Evolutionary conservation across 805 yeast species (phyloP).

Genomic region (Metschnikowia kunwiensis): DNA sequence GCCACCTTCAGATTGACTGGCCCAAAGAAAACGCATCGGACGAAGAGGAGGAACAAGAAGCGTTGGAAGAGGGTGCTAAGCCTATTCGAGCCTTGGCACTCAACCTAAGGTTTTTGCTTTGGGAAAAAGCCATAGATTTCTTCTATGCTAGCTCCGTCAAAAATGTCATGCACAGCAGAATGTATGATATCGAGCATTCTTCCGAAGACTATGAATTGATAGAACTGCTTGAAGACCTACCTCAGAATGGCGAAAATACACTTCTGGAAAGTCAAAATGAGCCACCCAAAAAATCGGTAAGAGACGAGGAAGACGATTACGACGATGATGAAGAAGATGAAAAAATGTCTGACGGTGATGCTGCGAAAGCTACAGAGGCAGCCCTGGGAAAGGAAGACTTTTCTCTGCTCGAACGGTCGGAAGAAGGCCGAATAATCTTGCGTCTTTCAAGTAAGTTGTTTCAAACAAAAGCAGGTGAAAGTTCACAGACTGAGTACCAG

Average conservation of each 20-base stretch:
- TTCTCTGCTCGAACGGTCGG: constrained; percentile 28
- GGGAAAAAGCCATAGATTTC: constrained; percentile 66
- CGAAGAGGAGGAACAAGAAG: constrained; percentile 22
- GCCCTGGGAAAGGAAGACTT: too few relatives aligned
- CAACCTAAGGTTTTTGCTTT: constrained; percentile 62
- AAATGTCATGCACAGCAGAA: constrained; percentile 8
- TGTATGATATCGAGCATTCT: constrained; percentile 28
- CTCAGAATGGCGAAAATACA: not conserved
- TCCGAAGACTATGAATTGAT: constrained; percentile 35
- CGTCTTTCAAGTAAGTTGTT: constrained; percentile 34
- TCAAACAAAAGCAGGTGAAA: constrained; percentile 6
- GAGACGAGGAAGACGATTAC: constrained; percentile 22
- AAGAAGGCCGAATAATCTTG: constrained; percentile 30
- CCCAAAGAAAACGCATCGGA: constrained; percentile 7
- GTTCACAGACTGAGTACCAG: constrained; percentile 12
- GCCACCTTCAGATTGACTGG: constrained; percentile 25
- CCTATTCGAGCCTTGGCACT: constrained; percentile 46
- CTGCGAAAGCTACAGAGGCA: too few relatives aligned
- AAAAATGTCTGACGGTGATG: constrained; percentile 18
- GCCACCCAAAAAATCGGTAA: constrained; percentile 4
- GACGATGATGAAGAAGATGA: constrained; percentile 20
- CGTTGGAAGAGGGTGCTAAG: constrained; percentile 42
- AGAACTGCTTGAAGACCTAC: constrained; percentile 26
- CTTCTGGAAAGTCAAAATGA: not conserved
- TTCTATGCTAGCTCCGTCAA: constrained; percentile 26